Evolutionary conservation across 441 rosid genomes (phyloP).

Genomic region (Croton laevigatus): DNA sequence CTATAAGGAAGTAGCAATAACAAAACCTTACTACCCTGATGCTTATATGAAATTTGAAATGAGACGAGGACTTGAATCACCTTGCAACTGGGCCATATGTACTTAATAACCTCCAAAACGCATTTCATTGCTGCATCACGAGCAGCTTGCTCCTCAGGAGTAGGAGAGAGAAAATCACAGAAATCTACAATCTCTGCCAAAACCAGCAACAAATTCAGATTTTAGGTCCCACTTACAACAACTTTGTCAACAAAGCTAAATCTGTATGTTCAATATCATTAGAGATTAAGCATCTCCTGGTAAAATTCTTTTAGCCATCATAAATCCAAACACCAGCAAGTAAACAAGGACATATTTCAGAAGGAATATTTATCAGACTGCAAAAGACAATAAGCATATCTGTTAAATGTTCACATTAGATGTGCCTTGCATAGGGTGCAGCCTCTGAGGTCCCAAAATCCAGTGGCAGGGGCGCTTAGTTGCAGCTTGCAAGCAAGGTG

Average conservation of each 20-base stretch:
- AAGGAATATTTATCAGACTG: not conserved
- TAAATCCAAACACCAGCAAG: not conserved
- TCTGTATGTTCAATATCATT: not conserved
- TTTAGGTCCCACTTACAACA: not conserved
- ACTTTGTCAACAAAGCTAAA: not conserved
- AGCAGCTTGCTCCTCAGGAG: slow-evolving; percentile 61
- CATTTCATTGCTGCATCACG: slow-evolving; percentile 54
- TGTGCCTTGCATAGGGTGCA: too few species aligned
- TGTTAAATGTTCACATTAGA: too few species aligned
- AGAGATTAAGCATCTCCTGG: not conserved
- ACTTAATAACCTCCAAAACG: slow-evolving; percentile 65
- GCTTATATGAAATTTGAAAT: not conserved
- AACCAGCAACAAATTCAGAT: slow-evolving; percentile 14
- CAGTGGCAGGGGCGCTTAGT: too few species aligned
- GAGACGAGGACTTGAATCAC: slow-evolving; percentile 28
- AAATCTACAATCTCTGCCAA: slow-evolving; percentile 80
- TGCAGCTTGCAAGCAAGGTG: too few species aligned
- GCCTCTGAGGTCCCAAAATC: too few species aligned
- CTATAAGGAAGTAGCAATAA: slow-evolving; percentile 37
- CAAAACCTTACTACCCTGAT: slow-evolving; percentile 9
- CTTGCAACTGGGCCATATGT: slow-evolving; percentile 85
- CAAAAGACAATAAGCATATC: not conserved
- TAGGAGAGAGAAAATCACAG: slow-evolving; percentile 77
- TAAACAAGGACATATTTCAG: not conserved
- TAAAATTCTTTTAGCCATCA: not conserved